Evolutionary conservation across 2,329 filamentous ascomycete genomes (phyloP), one percentile per base, ranked within the genome.

Genomic region (Purpureocillium takamizusanense): DNA sequence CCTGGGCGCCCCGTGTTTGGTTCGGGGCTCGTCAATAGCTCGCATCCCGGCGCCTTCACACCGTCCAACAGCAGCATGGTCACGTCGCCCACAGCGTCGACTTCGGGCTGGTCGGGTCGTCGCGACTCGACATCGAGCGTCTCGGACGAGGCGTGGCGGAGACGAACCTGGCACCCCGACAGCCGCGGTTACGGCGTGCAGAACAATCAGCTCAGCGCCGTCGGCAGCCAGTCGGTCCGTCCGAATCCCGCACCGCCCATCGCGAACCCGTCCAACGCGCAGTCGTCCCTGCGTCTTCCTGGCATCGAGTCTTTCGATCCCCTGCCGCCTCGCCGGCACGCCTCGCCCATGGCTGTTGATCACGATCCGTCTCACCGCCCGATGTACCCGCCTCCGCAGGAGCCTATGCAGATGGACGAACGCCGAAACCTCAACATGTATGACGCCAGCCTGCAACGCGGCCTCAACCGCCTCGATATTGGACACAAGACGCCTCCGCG

Each of bases 271-370:
- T 56, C 57, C 29, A 77, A 62, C 57, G 69, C 59, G 53, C 78
- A 81, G 49, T 74, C 70, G 7, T 62, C 71, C 4, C 67, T 86
- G 12, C 78, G 86, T 30, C 71, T 95, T 12, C 89, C 89, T 1
- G 88, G 89, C 12, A 95, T 95, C 47, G 87, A 94, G 56, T 94
- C 86, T 13, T 95, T 95, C 51, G 87, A 90, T 52, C 81, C 86
- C 40, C 68, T 85, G 17, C n/a, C n/a, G n/a, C 82, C 78, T 18
- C 74, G 75, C 41, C 74, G 81, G 34, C 72, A 74, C 38, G 69
- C 76, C 2, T 88, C 85, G 37, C 85, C 87, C 0, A 89, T 92
- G 85, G 75, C 83, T 53, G 63, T 88, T 9, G 86, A 94, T 48
- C 51, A 63, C 27, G 57, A 74, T 50, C 38, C 62, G 44, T 27